Base-by-base conservation (phyloP, 768 basidiomycete genomes). In the Krasilnikovozyma curviuscula region DNA sequence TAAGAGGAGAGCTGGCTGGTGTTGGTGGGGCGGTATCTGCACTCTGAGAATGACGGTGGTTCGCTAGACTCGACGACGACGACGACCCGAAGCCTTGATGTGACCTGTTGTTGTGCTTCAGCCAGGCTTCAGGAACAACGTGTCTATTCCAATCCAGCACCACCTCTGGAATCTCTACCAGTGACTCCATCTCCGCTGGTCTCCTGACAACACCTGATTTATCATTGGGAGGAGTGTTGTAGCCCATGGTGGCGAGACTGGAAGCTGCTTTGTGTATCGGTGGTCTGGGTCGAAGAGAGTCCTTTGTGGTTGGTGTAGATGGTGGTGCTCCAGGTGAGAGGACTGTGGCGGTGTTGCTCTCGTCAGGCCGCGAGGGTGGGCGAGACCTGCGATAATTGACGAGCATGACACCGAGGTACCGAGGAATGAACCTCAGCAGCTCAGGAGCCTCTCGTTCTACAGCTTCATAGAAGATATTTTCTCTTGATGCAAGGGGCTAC, bases 321-420 rank as follows among this genome's bases (percentile, higher is more conserved):
- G 12, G 45, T 25, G 18, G 40, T 7, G 14, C 25, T 35, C 28
- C 21, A 38, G 33, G 30, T 30, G 48, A 47, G 44, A 46, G 27
- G 35, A 54, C 46, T 19, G 56, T 53, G n/a, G 35, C 25, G 7
- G 56, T 50, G 29, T 0, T 32, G n/a, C 29, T 18, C 44, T 30
- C 31, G 18, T 18, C 33, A 5, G 46, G 43, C 9, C 42, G 56
- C 29, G 52, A 55, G 0, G 58, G 52, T 19, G 46, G 50, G 31
- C 61, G 64, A 1, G 63, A 65, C 13, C 80, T 75, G 23, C 93
- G 77, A 61, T 97, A 97, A 44, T 81, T 91, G 57, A 98, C 91
- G 34, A 97, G 73, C 86, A 98, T 93, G 46, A 98, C 93, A 21
- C 93, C 93, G 14, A 98, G 71, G 65, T 98, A 98, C 37, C 89